These are phyloP conservation scores for Lentinula boryana DNA, from an alignment of 768 basidiomycete genomes.

Conservation along the genomic window DNA sequence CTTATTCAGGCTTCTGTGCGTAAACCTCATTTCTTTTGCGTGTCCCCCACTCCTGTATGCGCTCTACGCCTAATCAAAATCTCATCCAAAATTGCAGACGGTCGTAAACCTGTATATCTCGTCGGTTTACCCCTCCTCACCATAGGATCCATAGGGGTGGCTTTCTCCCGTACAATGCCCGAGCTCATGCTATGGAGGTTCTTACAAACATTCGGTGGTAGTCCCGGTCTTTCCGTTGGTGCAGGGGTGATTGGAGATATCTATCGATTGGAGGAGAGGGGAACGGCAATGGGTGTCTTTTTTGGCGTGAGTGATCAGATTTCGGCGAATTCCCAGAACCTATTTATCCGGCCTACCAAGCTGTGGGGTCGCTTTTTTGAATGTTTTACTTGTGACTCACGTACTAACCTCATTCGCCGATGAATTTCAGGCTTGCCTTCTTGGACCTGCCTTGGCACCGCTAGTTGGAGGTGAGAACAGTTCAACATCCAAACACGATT, in stretches of 20 bases:
- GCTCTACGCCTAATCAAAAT: too few species aligned
- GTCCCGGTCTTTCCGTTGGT: slow-evolving; percentile 50
- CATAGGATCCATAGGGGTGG: slow-evolving; percentile 56
- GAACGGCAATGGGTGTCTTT: slow-evolving; percentile 54
- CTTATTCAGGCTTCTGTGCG: slow-evolving; percentile 6
- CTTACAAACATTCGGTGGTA: slow-evolving; percentile 60
- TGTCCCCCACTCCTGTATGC: neutral
- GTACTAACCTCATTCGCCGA: neutral
- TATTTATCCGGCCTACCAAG: neutral
- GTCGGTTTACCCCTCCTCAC: slow-evolving; percentile 51
- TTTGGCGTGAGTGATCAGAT: slow-evolving; percentile 32
- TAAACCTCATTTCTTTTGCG: neutral
- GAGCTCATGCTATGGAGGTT: slow-evolving; percentile 56
- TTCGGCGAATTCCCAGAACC: neutral
- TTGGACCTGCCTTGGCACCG: slow-evolving; percentile 61
- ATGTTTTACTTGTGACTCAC: neutral
- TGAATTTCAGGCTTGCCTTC: slow-evolving; percentile 36
- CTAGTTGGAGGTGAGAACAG: slow-evolving; percentile 39
- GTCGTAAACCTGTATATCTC: slow-evolving; percentile 57
- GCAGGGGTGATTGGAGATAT: slow-evolving; percentile 62
- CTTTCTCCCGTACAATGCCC: slow-evolving; percentile 33
- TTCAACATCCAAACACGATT: neutral
- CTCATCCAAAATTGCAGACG: slow-evolving; percentile 36
- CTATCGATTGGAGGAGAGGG: slow-evolving; percentile 57
- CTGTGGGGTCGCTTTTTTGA: neutral